A percentile compares a stretch with the other conserved stretches of the same genome.
Evolutionary conservation across 164 flowering plant genomes (phyloP).

Genomic region (Vitis rotundifolia): DNA sequence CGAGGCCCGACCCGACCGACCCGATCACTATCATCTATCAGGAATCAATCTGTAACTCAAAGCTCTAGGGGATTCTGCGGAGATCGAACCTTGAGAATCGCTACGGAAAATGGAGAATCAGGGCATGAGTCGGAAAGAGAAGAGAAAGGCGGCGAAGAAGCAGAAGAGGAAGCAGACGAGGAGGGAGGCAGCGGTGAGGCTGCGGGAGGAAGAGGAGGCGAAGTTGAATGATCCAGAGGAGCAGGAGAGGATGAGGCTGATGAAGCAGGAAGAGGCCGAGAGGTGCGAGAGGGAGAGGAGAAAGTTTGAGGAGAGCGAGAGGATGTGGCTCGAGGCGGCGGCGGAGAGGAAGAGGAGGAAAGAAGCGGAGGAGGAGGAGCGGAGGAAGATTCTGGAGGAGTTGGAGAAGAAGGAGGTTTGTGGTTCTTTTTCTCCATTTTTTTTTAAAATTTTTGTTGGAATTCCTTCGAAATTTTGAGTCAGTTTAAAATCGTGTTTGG

Average conservation of each 20-base stretch:
- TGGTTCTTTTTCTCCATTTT: not conserved
- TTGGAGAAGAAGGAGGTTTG: constrained; percentile 31
- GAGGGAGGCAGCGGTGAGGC: constrained; percentile 60
- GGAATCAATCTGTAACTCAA: too few species aligned
- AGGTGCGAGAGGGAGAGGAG: constrained; percentile 53
- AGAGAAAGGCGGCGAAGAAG: constrained; percentile 77
- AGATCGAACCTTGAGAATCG: too few species aligned
- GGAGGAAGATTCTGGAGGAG: constrained; percentile 35
- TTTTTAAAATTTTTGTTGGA: not conserved
- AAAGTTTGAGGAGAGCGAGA: constrained; percentile 83
- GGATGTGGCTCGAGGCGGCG: constrained; percentile 56
- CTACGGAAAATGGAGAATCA: too few species aligned
- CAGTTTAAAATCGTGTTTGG: too few species aligned
- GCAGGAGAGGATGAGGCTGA: constrained; percentile 42
- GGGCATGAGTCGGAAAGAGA: constrained; percentile 50
- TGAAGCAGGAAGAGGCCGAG: constrained; percentile 64
- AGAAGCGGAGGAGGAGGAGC: constrained; percentile 40
- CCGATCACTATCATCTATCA: too few species aligned
- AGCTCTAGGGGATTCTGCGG: too few species aligned
- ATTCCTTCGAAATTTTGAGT: too few species aligned
- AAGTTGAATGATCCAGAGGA: constrained; percentile 68
- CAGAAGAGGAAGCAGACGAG: constrained; percentile 71
- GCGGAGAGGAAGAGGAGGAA: constrained; percentile 36
- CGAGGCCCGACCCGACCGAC: too few species aligned
- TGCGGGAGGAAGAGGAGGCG: constrained; percentile 59